These are phyloP conservation scores for Lathyrus oleraceus DNA, from an alignment of 306 rosid species.

Conservation along the genomic window DNA sequence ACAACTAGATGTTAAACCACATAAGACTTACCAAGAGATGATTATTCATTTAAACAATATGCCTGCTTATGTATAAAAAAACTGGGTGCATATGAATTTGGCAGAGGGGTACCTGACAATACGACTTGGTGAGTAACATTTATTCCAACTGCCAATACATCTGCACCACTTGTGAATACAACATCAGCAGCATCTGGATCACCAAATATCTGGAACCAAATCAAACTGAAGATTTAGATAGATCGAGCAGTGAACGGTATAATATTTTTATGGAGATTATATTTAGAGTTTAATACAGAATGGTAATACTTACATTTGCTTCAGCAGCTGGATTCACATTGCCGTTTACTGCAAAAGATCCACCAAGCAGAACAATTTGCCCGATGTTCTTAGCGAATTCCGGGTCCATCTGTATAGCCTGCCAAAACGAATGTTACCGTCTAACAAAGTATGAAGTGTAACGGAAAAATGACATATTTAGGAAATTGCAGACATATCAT, in stretches of 20 bases:
- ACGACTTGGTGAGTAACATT: slow-evolving; percentile 92
- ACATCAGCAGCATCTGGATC: slow-evolving; percentile 97
- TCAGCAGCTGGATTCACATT: slow-evolving; percentile 95
- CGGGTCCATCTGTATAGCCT: slow-evolving; percentile 90
- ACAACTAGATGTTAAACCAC: not conserved
- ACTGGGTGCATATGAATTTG: not conserved
- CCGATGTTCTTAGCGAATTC: slow-evolving; percentile 64
- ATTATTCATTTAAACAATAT: not conserved
- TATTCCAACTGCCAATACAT: slow-evolving; percentile 75
- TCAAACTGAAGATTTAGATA: slow-evolving; percentile 28
- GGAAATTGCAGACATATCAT: slow-evolving; percentile 30
- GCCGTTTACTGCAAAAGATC: slow-evolving; percentile 87
- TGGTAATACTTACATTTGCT: slow-evolving; percentile 68
- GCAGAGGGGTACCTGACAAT: slow-evolving; percentile 56
- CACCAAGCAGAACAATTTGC: slow-evolving; percentile 86
- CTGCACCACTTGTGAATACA: slow-evolving; percentile 84
- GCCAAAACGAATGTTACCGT: slow-evolving; percentile 17
- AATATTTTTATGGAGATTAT: slow-evolving; percentile 3
- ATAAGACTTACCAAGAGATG: slow-evolving; percentile 13
- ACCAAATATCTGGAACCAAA: slow-evolving; percentile 66
- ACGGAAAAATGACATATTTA: slow-evolving; percentile 4
- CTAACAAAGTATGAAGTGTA: slow-evolving; percentile 16
- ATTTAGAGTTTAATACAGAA: slow-evolving; percentile 9
- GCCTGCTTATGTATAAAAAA: not conserved
- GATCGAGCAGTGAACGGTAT: not conserved